phyloP scores from a whole-genome alignment of 2,329 filamentous ascomycete species.

The Ciborinia camelliae region DNA sequence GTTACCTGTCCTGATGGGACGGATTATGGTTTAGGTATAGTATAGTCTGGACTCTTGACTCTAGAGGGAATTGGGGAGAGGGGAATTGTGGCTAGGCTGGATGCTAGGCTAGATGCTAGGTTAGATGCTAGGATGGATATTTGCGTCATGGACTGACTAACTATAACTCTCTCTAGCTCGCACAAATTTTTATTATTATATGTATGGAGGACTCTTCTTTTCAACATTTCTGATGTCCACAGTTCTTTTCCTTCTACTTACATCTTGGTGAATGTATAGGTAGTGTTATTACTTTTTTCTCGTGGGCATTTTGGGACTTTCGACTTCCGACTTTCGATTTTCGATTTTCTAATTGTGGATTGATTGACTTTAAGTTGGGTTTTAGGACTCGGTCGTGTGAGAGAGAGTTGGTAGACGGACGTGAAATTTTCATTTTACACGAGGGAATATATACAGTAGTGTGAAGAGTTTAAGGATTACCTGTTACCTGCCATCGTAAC shows the following conservation, averaged over 20 bases:
- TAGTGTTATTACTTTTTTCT: too few relatives aligned
- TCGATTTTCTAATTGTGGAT: neutral
- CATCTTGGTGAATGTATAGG: too few relatives aligned
- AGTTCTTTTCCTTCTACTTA: neutral
- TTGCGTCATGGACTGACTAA: neutral
- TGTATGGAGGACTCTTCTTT: neutral
- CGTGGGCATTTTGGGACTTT: neutral
- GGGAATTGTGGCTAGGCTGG: neutral
- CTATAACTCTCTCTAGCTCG: slow-evolving; percentile 4
- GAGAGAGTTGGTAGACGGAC: neutral
- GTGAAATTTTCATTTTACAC: too few relatives aligned
- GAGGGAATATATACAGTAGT: too few relatives aligned
- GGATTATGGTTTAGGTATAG: too few relatives aligned
- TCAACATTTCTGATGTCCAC: neutral
- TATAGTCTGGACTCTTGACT: too few relatives aligned
- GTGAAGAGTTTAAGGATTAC: slow-evolving; percentile 1
- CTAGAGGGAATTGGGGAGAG: too few relatives aligned
- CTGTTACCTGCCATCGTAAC: slow-evolving; percentile 12
- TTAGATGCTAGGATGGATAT: too few relatives aligned
- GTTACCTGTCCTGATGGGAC: too few relatives aligned
- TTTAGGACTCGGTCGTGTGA: neutral
- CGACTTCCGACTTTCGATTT: too few relatives aligned
- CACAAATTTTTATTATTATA: neutral
- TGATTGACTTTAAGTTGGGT: neutral
- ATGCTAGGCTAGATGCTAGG: too few relatives aligned